A percentile compares a stretch with the other conserved stretches of the same genome.
Evolutionary conservation across 2,329 filamentous ascomycete species (phyloP).

Genomic region (Eutypella sp.): DNA sequence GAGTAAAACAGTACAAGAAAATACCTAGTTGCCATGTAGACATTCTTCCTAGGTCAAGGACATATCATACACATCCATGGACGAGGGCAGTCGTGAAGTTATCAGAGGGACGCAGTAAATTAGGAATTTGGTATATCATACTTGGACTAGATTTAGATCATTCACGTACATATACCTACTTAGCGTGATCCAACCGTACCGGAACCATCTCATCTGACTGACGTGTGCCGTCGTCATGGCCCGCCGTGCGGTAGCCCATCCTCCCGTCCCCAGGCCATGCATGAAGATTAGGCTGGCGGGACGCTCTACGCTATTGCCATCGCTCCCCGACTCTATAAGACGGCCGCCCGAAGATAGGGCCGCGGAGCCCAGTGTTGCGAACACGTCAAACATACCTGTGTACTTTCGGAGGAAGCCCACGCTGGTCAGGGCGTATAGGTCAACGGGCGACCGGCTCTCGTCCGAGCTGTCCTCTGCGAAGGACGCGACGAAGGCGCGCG

Average conservation of each 20-base stretch:
- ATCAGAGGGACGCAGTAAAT: too few relatives aligned
- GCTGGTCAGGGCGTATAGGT: slow-evolving; percentile 77
- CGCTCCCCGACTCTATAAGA: slow-evolving; percentile 19
- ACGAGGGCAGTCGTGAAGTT: too few relatives aligned
- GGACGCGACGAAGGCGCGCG: slow-evolving; percentile 68
- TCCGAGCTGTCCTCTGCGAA: too few relatives aligned
- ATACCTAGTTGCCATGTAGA: too few relatives aligned
- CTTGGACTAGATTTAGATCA: too few relatives aligned
- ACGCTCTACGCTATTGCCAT: slow-evolving; percentile 49
- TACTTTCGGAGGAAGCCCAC: slow-evolving; percentile 79
- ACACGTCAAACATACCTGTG: slow-evolving; percentile 66
- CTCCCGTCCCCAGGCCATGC: slow-evolving; percentile 41
- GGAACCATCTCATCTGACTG: slow-evolving; percentile 98
- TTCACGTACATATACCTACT: slow-evolving; percentile 96
- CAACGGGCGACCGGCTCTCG: slow-evolving; percentile 68
- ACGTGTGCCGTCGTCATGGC: slow-evolving; percentile 91
- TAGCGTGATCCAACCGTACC: slow-evolving; percentile 88
- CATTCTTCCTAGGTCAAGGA: too few relatives aligned
- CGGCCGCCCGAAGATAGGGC: slow-evolving; percentile 34
- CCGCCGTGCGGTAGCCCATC: slow-evolving; percentile 57
- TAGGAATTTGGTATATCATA: too few relatives aligned
- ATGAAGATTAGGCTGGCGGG: slow-evolving; percentile 70
- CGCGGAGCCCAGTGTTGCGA: slow-evolving; percentile 61
- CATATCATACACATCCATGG: too few relatives aligned
- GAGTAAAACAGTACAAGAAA: too few relatives aligned